These are phyloP conservation scores for Plasmodium malariae DNA, from an alignment of 169 alveolate genomes.

Conservation along the genomic window DNA sequence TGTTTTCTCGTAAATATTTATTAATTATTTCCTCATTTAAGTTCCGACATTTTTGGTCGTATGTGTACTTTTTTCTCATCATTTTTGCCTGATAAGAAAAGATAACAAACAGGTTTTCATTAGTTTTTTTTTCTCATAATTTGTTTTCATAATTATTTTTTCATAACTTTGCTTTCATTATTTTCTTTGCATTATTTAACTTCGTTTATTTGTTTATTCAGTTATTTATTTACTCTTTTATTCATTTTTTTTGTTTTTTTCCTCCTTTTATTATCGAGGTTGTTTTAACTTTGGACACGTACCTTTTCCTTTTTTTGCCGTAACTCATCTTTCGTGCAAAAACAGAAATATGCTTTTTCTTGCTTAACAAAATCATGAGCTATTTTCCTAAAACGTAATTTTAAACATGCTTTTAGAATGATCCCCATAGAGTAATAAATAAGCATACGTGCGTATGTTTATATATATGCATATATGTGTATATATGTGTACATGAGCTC, in stretches of 20 bases:
- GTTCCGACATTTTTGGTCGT: conserved; percentile 41
- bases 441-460: background rate
- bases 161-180: background rate
- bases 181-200: conserved; percentile 7
- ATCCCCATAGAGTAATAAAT: background rate
- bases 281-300: conserved; percentile 9
- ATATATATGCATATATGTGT: too few species aligned
- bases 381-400: conserved; percentile 63
- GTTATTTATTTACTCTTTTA: background rate
- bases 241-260: background rate
- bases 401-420: background rate
- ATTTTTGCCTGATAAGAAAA: conserved; percentile 10
- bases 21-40: conserved; percentile 18
- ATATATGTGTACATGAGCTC: background rate
- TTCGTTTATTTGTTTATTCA: background rate
- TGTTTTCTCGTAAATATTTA: conserved; percentile 1
- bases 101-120: too few species aligned
- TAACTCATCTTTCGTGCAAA: conserved; percentile 83
- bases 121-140: too few species aligned
- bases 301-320: conserved; percentile 75
- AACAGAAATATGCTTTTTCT: conserved; percentile 86
- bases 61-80: conserved; percentile 37
- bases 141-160: too few species aligned
- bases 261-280: conserved; percentile 67
- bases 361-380: conserved; percentile 82